Conservation (phyloP, 192 early-diverging fungal genomes). For the Podila horticola region DNA sequence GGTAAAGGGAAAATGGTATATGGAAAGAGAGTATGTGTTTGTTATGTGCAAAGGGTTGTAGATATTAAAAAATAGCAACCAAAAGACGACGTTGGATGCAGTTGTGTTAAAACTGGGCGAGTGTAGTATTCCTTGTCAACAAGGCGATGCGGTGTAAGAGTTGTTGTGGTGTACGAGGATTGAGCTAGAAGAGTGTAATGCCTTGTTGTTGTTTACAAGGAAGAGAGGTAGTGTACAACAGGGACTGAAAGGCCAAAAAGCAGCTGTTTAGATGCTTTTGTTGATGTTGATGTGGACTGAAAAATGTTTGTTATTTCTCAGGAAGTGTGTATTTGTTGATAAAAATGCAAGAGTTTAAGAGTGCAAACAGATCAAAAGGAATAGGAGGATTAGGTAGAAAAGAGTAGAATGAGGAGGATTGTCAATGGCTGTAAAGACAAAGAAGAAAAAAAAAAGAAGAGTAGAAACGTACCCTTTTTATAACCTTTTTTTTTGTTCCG, state of each 20-base stretch:
- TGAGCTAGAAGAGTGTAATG: neutral
- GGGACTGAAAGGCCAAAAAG: too few species aligned
- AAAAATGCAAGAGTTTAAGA: too few species aligned
- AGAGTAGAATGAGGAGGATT: neutral
- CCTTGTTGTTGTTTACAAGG: neutral
- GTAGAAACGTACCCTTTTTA: neutral
- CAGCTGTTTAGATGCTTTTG: too few species aligned
- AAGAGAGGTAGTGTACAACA: neutral
- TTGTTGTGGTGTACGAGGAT: neutral
- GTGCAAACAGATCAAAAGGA: neutral
- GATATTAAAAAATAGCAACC: neutral
- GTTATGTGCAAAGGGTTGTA: neutral
- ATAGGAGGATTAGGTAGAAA: neutral
- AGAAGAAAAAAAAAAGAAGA: neutral
- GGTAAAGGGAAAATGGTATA: neutral
- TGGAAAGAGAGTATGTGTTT: neutral
- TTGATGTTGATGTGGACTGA: too few species aligned
- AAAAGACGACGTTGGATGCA: neutral
- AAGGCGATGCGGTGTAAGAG: slow-evolving; percentile 32
- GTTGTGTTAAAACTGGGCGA: neutral
- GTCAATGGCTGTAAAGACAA: slow-evolving; percentile 2
- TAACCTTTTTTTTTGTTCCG: neutral
- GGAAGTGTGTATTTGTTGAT: too few species aligned
- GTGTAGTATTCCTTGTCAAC: slow-evolving; percentile 31
- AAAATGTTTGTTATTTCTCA: too few species aligned